Evolutionary conservation across 805 yeast species (phyloP), one percentile per base, ranked within the genome.

Genomic region (Candida succiphila): DNA sequence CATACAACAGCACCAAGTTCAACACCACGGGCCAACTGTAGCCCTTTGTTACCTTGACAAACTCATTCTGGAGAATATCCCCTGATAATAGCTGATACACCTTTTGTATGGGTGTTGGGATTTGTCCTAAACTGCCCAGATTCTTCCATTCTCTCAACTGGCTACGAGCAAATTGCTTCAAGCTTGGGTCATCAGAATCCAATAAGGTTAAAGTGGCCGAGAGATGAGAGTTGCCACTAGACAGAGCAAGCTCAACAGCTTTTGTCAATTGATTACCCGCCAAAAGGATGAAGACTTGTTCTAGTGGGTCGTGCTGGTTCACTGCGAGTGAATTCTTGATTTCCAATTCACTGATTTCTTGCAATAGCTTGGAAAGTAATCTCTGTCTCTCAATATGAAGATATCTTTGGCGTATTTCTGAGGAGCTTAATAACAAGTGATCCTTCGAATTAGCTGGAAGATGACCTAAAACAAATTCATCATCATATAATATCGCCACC

Each of bases 131-230:
- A 4, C 59, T 56, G 4, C 63, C 61, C 5, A 58, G 56, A 4
- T 62, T 59, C 21, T 52, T 52, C 96, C 96, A 88, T 25, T 69
- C 72, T 2, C 60, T 56, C 17, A 89, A 54, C 54, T 87, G 96
- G 23, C 54, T 52, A 6, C 49, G 41, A 0, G 96, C 88, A 33
- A 74, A 61, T 1, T 46, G 46, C 32, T 64, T 63, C 3, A 81
- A 78, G 2, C 66, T 63, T 1, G 65, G 65, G 42, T 78, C 82
- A 43, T 80, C 78, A 0, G 92, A 77, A 23, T 84, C 94, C 7
- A 81, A 51, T 28, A 82, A 58, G 0, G 95, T 68, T 10, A 89
- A 53, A 19, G 85, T 47, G 0, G 73, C 74, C 0, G 95, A 75
- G 15, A 89, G 54, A 51, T 88, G 95, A 5, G 69, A 56, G 45